phyloP scores from a whole-genome alignment of 148 eudicot species.

The Fallopia convolvulus region DNA sequence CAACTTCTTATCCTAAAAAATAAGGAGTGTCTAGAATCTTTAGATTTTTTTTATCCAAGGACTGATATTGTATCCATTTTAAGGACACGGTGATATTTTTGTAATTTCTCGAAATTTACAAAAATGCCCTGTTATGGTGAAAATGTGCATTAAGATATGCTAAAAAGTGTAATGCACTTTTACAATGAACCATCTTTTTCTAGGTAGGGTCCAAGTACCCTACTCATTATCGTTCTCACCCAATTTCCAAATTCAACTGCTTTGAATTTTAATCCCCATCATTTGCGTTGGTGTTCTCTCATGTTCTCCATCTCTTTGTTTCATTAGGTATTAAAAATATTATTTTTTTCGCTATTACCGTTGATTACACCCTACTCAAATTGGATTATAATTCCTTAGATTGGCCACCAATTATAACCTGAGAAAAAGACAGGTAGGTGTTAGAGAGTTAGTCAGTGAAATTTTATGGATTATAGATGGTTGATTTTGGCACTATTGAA shows the following conservation, averaged over 20 bases:
- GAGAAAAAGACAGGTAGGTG: conserved; percentile 19
- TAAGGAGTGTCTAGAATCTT: too few species aligned
- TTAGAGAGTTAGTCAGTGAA: conserved; percentile 17
- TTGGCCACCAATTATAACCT: conserved; percentile 22
- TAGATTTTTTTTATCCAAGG: too few species aligned
- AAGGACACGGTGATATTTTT: too few species aligned
- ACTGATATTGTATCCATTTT: too few species aligned
- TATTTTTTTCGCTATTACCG: neutral
- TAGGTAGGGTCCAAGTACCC: neutral
- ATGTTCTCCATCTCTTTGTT: neutral
- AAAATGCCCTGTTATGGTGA: too few species aligned
- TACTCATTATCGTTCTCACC: neutral
- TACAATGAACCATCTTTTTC: conserved; percentile 5
- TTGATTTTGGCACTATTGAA: conserved; percentile 22
- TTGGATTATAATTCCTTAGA: neutral
- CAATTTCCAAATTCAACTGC: neutral
- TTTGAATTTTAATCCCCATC: neutral
- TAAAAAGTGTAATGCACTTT: too few species aligned
- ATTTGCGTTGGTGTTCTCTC: neutral
- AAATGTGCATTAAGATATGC: too few species aligned
- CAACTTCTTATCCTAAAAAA: too few species aligned
- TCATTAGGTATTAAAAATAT: neutral
- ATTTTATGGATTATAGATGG: conserved; percentile 24
- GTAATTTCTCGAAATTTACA: too few species aligned
- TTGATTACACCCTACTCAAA: neutral